phyloP scores from a whole-genome alignment of 2,329 filamentous ascomycete species.

The Ascocoryne sarcoides region DNA sequence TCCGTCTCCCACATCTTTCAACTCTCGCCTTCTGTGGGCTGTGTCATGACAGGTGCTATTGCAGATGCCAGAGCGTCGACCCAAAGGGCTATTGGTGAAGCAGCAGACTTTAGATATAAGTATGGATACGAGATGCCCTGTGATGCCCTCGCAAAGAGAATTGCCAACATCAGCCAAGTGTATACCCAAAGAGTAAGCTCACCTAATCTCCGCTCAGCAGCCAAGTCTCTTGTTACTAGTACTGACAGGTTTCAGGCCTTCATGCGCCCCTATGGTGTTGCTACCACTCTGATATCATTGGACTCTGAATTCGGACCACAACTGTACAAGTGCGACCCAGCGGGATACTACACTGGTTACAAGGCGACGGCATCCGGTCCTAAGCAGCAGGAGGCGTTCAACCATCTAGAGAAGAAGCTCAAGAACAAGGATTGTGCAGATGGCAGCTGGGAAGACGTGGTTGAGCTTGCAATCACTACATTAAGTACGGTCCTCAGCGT shows the following conservation, averaged over 20 bases:
- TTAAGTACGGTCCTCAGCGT: slow-evolving; percentile 95
- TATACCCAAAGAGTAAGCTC: slow-evolving; percentile 85
- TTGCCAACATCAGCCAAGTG: slow-evolving; percentile 98
- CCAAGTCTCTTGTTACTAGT: background rate
- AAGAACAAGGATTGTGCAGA: slow-evolving; percentile 96
- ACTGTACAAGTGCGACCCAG: slow-evolving; percentile 96
- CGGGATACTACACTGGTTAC: slow-evolving; percentile 97
- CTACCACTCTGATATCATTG: slow-evolving; percentile 87
- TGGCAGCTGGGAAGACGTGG: slow-evolving; percentile 92
- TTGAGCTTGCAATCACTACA: slow-evolving; percentile 91
- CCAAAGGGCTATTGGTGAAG: slow-evolving; percentile 86
- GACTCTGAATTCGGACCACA: slow-evolving; percentile 89
- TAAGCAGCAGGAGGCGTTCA: slow-evolving; percentile 97
- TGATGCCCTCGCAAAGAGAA: slow-evolving; percentile 88
- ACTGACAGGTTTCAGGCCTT: slow-evolving; percentile 55
- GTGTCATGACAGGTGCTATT: slow-evolving; percentile 97
- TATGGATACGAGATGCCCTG: slow-evolving; percentile 99
- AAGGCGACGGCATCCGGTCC: slow-evolving; percentile 95
- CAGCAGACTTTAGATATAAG: slow-evolving; percentile 97
- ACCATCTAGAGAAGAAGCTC: slow-evolving; percentile 98
- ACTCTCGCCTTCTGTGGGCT: slow-evolving; percentile 90
- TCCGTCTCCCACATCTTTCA: slow-evolving; percentile 98
- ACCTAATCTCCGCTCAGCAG: too few relatives aligned
- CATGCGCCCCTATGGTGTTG: slow-evolving; percentile 95
- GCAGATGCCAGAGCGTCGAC: slow-evolving; percentile 92